Evolutionary conservation across 345 rosid species (phyloP).

Genomic region (Brassica cretica): DNA sequence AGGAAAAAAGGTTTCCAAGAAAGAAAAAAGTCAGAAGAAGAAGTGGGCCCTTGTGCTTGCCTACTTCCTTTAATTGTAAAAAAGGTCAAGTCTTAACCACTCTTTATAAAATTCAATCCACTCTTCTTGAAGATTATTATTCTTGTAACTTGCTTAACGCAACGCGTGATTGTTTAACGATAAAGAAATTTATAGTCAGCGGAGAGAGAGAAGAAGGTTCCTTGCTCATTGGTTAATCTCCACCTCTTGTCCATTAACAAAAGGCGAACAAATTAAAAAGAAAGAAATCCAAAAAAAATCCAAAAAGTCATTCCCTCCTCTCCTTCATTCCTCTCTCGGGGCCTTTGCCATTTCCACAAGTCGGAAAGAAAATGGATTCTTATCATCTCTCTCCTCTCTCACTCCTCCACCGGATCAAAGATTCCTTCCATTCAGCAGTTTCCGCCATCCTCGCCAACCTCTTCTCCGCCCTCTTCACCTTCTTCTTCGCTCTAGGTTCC

Average conservation of each 20-base stretch:
- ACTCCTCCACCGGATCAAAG: conserved; percentile 54
- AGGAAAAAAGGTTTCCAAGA: background rate
- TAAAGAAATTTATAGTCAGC: background rate
- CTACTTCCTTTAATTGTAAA: background rate
- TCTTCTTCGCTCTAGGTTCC: conserved; percentile 94
- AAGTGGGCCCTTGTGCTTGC: background rate
- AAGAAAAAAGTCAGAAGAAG: background rate
- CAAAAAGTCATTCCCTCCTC: background rate
- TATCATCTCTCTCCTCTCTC: conserved; percentile 1
- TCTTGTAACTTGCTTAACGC: background rate
- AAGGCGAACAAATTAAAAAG: background rate
- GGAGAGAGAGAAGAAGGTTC: background rate
- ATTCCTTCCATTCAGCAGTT: conserved; percentile 57
- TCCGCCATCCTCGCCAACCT: conserved; percentile 73
- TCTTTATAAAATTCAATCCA: background rate
- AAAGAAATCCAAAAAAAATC: too few relatives aligned
- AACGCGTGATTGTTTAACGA: background rate
- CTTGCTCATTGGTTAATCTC: background rate
- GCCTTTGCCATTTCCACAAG: background rate
- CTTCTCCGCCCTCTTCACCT: conserved; percentile 93
- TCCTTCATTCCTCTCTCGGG: background rate
- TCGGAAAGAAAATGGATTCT: background rate
- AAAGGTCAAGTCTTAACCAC: background rate
- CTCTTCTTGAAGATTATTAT: background rate
- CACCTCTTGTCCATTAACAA: background rate